Conservation (phyloP, 2,329 filamentous ascomycete species). For the Cytospora paraplurivora region DNA sequence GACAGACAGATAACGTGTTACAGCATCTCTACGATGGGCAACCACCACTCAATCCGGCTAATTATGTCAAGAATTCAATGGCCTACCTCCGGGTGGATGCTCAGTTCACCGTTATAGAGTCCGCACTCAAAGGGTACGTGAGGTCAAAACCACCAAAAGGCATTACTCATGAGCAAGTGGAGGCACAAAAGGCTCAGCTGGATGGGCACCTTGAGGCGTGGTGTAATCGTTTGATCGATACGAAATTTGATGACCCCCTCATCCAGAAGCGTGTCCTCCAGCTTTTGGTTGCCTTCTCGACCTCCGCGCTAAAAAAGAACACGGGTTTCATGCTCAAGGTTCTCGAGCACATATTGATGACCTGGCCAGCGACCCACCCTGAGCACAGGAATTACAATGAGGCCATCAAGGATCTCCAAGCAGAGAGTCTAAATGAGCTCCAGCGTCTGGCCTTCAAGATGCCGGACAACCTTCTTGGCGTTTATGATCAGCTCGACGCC, state of each 20-base stretch:
- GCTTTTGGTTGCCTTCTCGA: slow-evolving; percentile 82
- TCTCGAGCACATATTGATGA: slow-evolving; percentile 86
- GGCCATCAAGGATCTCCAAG: slow-evolving; percentile 85
- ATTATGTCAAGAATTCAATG: slow-evolving; percentile 69
- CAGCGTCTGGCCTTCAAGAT: slow-evolving; percentile 88
- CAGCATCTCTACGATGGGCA: slow-evolving; percentile 73
- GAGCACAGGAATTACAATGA: slow-evolving; percentile 78
- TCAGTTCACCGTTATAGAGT: slow-evolving; percentile 86
- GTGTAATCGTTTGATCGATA: slow-evolving; percentile 70
- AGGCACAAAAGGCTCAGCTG: slow-evolving; percentile 58
- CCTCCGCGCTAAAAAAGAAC: slow-evolving; percentile 75
- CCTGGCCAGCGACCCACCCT: slow-evolving; percentile 72
- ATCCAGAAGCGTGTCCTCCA: slow-evolving; percentile 82
- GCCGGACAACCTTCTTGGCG: slow-evolving; percentile 83
- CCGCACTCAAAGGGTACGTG: slow-evolving; percentile 83
- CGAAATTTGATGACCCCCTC: slow-evolving; percentile 79
- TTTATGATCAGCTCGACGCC: slow-evolving; percentile 83
- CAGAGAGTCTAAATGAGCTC: slow-evolving; percentile 81
- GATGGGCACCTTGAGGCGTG: slow-evolving; percentile 69
- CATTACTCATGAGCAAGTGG: slow-evolving; percentile 28
- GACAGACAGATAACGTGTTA: slow-evolving; percentile 72
- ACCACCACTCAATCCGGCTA: slow-evolving; percentile 63
- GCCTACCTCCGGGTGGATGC: slow-evolving; percentile 81
- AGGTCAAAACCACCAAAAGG: slow-evolving; percentile 62
- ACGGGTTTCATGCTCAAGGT: slow-evolving; percentile 84